Evolutionary conservation across 1,284 basidiomycete species (phyloP), one percentile per base, ranked within the genome.

Genomic region (Neolentinus lepideus): DNA sequence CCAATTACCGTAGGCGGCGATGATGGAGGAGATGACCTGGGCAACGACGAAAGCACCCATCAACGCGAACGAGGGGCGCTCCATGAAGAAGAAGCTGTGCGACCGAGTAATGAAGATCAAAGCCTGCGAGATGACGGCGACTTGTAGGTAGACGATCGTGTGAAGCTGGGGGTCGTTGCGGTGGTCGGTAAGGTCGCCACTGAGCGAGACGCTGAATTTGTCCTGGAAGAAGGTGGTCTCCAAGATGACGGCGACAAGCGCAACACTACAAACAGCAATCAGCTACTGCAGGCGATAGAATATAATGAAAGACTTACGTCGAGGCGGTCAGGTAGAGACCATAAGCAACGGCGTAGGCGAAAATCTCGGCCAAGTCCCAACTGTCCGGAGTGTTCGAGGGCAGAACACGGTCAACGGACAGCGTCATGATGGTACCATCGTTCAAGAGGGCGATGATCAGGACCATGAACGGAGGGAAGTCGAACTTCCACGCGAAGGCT

Each of bases 381-480:
- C 89, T 88, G 73, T 98, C 94, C 3, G 92, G 92, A 31, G 89
- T 88, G 73, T 79, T 88, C 53, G 92, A 94, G 51, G 95, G 95
- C 66, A 98, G 75, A 60, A 98, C 95, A 73, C 95, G 93, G 74
- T 98, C 95, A 59, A 98, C 90, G 27, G 94, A 97, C 62, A 98
- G 82, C 11, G 95, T 98, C 94, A 98, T 98, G 82, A 98, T 96
- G 63, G 95, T 97, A 73, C 95, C 95, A 71, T 98, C 95, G 75
- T 98, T 98, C 64, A 98, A 79, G 54, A 98, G 81, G 59, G 95
- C 94, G 63, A 98, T 96, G 74, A 98, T 92, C 72, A 98, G 89
- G 62, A 98, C 87, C 95, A 98, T 98, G 86, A 98, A 98, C 16
- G 95, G 94, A 66, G 95, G 95, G 92, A 98, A 98, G 75, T 96